Evolutionary conservation across 768 basidiomycete genomes (phyloP).

Genomic region (Imleria badia): DNA sequence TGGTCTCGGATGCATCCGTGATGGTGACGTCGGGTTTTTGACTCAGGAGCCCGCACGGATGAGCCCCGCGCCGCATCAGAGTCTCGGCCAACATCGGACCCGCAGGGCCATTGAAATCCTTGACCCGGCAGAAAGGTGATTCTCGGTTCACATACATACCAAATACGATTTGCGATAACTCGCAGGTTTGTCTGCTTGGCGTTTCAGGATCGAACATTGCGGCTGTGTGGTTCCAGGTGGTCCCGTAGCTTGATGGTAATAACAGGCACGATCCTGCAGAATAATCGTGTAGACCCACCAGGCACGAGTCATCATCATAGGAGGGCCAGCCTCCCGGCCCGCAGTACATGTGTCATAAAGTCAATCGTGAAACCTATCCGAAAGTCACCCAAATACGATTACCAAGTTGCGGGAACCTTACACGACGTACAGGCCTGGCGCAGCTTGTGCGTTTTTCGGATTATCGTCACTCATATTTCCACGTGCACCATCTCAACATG

Average conservation of each 20-base stretch:
- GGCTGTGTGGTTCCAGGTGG: neutral
- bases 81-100: neutral
- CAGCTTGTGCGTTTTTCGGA: too few species aligned
- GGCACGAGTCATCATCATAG: neutral
- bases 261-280: neutral
- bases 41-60: too few species aligned
- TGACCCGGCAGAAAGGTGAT: neutral
- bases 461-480: neutral
- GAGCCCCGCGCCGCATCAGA: neutral
- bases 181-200: constrained; percentile 4
- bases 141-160: neutral
- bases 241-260: neutral
- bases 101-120: neutral
- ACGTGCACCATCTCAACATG: neutral
- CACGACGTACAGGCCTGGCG: too few species aligned
- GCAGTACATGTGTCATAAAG: neutral
- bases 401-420: neutral
- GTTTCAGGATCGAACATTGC: constrained; percentile 13
- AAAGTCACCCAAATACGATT: neutral
- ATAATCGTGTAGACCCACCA: neutral
- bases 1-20: too few species aligned
- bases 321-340: neutral
- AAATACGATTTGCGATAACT: neutral
- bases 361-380: neutral
- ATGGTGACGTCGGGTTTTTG: too few species aligned